These are phyloP conservation scores for Metarhizium robertsii DNA, from an alignment of 2,329 filamentous ascomycete genomes.

Conservation along the genomic window DNA sequence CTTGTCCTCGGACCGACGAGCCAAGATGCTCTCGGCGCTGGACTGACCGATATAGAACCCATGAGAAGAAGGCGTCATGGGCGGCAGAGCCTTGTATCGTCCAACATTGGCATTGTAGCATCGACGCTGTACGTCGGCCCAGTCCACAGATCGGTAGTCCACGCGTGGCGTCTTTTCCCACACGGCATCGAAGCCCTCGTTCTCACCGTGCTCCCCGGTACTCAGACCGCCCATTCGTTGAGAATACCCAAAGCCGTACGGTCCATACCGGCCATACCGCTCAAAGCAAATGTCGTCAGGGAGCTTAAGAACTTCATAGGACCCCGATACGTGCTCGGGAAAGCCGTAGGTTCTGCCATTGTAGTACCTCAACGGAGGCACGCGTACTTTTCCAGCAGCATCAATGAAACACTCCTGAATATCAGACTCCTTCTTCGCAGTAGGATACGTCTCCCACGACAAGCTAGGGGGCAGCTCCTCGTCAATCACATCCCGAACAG, in stretches of 20 bases:
- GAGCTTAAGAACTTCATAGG: constrained; percentile 69
- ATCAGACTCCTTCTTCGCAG: constrained; percentile 31
- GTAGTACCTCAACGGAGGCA: constrained; percentile 66
- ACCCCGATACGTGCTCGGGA: constrained; percentile 78
- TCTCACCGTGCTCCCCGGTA: constrained; percentile 76
- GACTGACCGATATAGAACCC: constrained; percentile 38
- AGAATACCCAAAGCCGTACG: constrained; percentile 86
- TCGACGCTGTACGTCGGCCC: constrained; percentile 67
- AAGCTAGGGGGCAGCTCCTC: constrained; percentile 13
- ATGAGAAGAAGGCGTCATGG: constrained; percentile 29
- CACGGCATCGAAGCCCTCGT: constrained; percentile 67
- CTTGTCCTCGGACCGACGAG: constrained; percentile 1
- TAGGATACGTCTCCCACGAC: constrained; percentile 24
- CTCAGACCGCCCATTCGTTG: constrained; percentile 69
- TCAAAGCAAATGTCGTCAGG: constrained; percentile 89
- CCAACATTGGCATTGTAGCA: constrained; percentile 63
- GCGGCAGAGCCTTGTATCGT: constrained; percentile 50
- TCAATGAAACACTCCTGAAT: constrained; percentile 76
- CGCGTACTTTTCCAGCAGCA: constrained; percentile 47
- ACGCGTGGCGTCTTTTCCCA: constrained; percentile 66
- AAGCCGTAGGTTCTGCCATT: constrained; percentile 75
- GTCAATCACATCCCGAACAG: constrained; percentile 9
- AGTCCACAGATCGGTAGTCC: constrained; percentile 68
- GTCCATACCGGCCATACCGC: constrained; percentile 75
- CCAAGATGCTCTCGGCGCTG: background rate